Conservation (phyloP, 495 filamentous ascomycete species). For the Penicillium samsonianum region DNA sequence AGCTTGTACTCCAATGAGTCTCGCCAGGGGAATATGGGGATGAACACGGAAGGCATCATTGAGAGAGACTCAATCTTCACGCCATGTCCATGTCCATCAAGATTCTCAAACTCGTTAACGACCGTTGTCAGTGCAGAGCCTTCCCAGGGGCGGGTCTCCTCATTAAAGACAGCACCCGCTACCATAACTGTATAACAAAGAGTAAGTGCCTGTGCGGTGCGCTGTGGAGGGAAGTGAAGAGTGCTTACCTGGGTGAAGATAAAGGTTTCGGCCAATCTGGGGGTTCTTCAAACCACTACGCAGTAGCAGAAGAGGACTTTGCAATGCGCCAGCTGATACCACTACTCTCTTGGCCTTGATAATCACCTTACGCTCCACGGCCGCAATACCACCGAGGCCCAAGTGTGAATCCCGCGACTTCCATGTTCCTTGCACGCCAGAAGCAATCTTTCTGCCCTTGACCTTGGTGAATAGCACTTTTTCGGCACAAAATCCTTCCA, state of each 20-base stretch:
- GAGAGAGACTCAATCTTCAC: constrained; percentile 71
- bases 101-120: constrained; percentile 75
- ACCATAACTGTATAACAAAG: constrained; percentile 43
- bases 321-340: constrained; percentile 69
- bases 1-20: constrained; percentile 69
- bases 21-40: constrained; percentile 63
- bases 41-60: constrained; percentile 63
- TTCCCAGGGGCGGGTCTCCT: constrained; percentile 76
- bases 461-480: constrained; percentile 65
- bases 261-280: constrained; percentile 82
- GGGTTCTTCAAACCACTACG: constrained; percentile 74
- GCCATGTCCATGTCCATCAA: constrained; percentile 82
- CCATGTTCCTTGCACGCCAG: constrained; percentile 73
- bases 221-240: neutral
- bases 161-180: constrained; percentile 60
- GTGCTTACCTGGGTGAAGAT: constrained; percentile 68
- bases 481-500: constrained; percentile 74
- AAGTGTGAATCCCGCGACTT: constrained; percentile 65
- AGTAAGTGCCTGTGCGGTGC: constrained; percentile 16
- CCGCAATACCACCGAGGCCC: constrained; percentile 51
- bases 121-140: constrained; percentile 75
- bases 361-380: constrained; percentile 56
- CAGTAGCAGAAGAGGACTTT: constrained; percentile 72
- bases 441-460: constrained; percentile 57
- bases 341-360: constrained; percentile 84